These are phyloP conservation scores for Neurospora sp. DNA, from an alignment of 495 filamentous ascomycete genomes.

Conservation along the genomic window DNA sequence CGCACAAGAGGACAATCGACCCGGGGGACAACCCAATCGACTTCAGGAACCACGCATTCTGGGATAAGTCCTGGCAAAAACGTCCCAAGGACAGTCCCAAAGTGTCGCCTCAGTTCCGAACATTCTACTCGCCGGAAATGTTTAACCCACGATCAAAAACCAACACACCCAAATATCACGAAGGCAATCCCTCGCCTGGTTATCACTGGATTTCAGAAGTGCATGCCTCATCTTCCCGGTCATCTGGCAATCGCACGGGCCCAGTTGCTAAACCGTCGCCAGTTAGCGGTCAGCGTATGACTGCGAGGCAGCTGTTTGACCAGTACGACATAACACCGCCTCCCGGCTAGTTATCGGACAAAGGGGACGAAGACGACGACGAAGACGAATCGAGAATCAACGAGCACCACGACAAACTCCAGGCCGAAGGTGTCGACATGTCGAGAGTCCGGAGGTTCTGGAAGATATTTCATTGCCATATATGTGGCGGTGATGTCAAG, in stretches of 20 bases:
- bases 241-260: not conserved
- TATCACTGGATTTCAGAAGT: not conserved
- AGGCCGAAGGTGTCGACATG: not conserved
- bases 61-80: not conserved
- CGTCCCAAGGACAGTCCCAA: not conserved
- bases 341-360: slow-evolving; percentile 32
- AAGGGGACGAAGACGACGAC: slow-evolving; percentile 18
- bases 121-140: not conserved
- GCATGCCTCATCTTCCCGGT: not conserved
- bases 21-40: not conserved
- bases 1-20: slow-evolving; percentile 12
- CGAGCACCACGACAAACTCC: slow-evolving; percentile 6
- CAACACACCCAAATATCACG: not conserved
- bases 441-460: not conserved
- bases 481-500: slow-evolving; percentile 26
- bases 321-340: slow-evolving; percentile 25
- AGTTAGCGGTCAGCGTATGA: not conserved
- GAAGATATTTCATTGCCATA: slow-evolving; percentile 30
- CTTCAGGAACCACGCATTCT: not conserved
- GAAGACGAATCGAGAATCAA: slow-evolving; percentile 17
- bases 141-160: not conserved
- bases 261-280: not conserved
- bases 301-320: slow-evolving; percentile 24
- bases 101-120: not conserved
- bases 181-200: not conserved